Evolutionary conservation across 23 red algal species (phyloP), one percentile per base, ranked within the genome.

Genomic region (Gracilaria caudata): DNA sequence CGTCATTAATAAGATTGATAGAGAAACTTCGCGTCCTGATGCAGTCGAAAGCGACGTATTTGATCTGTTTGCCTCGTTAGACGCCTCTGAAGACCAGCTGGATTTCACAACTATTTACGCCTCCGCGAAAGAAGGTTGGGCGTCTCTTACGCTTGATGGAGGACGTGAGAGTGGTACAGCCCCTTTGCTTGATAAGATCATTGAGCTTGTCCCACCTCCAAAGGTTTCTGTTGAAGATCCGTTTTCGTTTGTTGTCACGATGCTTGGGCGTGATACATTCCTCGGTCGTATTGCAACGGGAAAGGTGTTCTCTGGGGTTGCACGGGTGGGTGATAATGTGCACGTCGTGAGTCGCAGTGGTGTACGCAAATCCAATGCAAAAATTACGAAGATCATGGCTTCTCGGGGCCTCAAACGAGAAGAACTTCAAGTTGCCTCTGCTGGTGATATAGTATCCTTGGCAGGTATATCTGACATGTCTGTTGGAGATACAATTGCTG

Each of bases 1-100:
- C 6, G 95, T 98, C 32, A 51, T 98, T 20, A 98, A 98, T 81
- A 98, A 98, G 66, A 90, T 98, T 65, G 95, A 98, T 45, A 73
- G 95, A 36, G 71, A 73, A 26, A 72, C 90, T 47, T 82, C 95
- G 0, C 70, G 90, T 47, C 95, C 95, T 0, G 84, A 90, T 30
- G 82, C 45, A 1, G 95, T 98, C 5, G 91, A 92, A 70, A 90
- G 82, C 54, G 88, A 80, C 10, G 37, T 90, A 39, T 98, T 98
- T 51, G 95, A 98, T 84, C 82, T 98, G 56, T 98, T 98, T 86
- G 90, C 83, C 10, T 84, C 88, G 11, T 86, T 98, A 24, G 95
- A 90, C 61, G 95, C 95, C 23, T 70, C 91, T 26, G 95, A 98
- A 49, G 95, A 98, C 56, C 95, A 98, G 43, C 53, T 90, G 43